A percentile compares a stretch with the other conserved stretches of the same genome.
These are phyloP conservation scores for Candida khao-thaluensis DNA, from an alignment of 805 yeast genomes.

Conservation along the genomic window DNA sequence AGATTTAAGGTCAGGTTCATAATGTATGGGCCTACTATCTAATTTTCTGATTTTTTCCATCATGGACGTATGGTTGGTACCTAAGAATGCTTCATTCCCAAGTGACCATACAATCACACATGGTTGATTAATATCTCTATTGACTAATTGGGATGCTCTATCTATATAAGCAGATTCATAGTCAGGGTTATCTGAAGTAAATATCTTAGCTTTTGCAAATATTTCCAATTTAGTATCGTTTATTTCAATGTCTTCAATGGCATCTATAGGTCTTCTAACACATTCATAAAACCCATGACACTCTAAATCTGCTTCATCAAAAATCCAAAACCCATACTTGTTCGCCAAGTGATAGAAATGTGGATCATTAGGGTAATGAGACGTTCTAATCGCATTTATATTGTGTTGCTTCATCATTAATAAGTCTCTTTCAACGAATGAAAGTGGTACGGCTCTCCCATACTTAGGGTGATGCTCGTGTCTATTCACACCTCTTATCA, in stretches of 20 bases:
- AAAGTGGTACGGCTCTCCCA: conserved; percentile 35
- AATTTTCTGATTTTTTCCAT: conserved; percentile 21
- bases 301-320: conserved; percentile 38
- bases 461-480: conserved; percentile 32
- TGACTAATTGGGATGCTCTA: conserved; percentile 27
- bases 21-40: conserved; percentile 31
- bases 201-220: conserved; percentile 19
- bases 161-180: conserved; percentile 36
- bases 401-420: conserved; percentile 32
- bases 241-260: conserved; percentile 12
- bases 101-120: conserved; percentile 37
- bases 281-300: conserved; percentile 32
- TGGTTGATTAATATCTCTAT: conserved; percentile 34
- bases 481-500: conserved; percentile 32
- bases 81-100: conserved; percentile 39
- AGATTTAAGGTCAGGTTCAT: conserved; percentile 29
- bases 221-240: conserved; percentile 8
- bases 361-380: conserved; percentile 39
- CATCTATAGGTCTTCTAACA: conserved; percentile 12
- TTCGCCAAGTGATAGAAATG: conserved; percentile 28
- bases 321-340: conserved; percentile 31
- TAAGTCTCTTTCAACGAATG: conserved; percentile 29
- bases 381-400: conserved; percentile 33
- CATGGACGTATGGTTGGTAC: conserved; percentile 30
- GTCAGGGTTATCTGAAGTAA: conserved; percentile 27